phyloP scores from a whole-genome alignment of 2,329 filamentous ascomycete genomes.

The Fusarium scirpi region DNA sequence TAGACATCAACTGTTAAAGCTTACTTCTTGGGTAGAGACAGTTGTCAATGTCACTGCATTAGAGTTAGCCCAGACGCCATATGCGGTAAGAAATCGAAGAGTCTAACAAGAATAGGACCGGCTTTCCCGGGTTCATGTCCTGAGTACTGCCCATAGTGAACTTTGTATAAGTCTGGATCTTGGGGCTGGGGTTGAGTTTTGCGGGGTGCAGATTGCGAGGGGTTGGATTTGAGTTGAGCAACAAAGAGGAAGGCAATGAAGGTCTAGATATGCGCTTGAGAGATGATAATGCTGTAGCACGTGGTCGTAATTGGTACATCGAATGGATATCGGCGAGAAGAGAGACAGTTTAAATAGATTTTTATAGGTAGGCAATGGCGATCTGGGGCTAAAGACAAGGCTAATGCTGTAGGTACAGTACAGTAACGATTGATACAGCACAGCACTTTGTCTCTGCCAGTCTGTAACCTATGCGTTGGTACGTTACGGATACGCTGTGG shows the following conservation, averaged over 20 bases:
- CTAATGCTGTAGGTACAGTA: slow-evolving; percentile 7
- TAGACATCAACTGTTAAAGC: slow-evolving; percentile 41
- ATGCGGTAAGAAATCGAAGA: neutral
- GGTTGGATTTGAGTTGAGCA: slow-evolving; percentile 28
- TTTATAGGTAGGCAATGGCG: slow-evolving; percentile 12
- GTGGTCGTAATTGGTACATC: slow-evolving; percentile 43
- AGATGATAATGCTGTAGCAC: slow-evolving; percentile 31
- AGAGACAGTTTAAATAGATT: slow-evolving; percentile 20
- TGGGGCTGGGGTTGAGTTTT: slow-evolving; percentile 23
- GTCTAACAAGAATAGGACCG: slow-evolving; percentile 60
- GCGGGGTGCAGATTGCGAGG: slow-evolving; percentile 20
- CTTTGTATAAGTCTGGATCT: slow-evolving; percentile 13
- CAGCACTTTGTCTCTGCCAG: slow-evolving; percentile 14
- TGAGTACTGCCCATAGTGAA: slow-evolving; percentile 52
- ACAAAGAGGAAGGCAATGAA: slow-evolving; percentile 16
- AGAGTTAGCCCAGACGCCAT: slow-evolving; percentile 21
- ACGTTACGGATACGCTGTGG: slow-evolving; percentile 4
- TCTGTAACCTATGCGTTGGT: slow-evolving; percentile 20
- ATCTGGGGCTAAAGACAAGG: slow-evolving; percentile 23
- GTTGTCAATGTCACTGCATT: slow-evolving; percentile 94
- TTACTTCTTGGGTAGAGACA: slow-evolving; percentile 91
- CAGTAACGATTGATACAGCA: neutral
- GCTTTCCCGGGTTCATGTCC: slow-evolving; percentile 51
- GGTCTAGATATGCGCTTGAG: slow-evolving; percentile 35
- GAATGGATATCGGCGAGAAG: slow-evolving; percentile 26